Base-by-base conservation (phyloP, 2,329 filamentous ascomycete genomes). In the Neopestalotiopsis rosae region DNA sequence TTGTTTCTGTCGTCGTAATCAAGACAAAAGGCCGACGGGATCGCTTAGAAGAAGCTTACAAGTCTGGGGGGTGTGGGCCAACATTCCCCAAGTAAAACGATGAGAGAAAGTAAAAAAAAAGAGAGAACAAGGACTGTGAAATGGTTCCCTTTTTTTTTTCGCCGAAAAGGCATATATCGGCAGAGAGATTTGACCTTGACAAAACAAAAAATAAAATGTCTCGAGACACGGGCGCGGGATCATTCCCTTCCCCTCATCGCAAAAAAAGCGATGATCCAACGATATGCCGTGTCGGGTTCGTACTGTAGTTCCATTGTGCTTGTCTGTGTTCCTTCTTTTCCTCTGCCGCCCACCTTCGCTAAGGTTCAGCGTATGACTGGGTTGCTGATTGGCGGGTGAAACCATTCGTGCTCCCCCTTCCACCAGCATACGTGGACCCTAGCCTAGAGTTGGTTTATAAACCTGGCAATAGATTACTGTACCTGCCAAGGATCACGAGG, bases 341-440 rank as follows among this genome's bases (percentile, higher is more conserved):
- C 24, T 28, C 24, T 34, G 32, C 59, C 59, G 28, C 59, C 58
- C 28, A 17, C 45, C 45, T 52, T 52, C 45, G 32, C n/a, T 61
- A 61, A 61, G 59, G 59, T 61, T 61, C 30, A 34, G 24, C 30
- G 30, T 30, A 12, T 38, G 32, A 34, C 30, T 34, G 32, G 59
- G 59, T 61, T 34, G 7, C 9, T 40, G 32, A 61, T 61, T 61
- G 59, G 59, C 2, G 59, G 59, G 59, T 61, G 59, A 61, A 61
- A 52, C 45, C 45, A 28, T 40, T 30, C 42, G 28, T 38, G 59
- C 10, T 28, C 24, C 28, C 59, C 59, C 57, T 59, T 59, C 24
- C 57, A 59, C 34, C 34, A 20, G 14, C 9, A 38, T 20, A 38
- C 34, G 32, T 34, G 30, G 28, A 20, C 28, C n/a, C 10, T 20